Evolutionary conservation across 495 filamentous ascomycete species (phyloP), one percentile per base, ranked within the genome.

Genomic region (Cercophora newfieldiana): DNA sequence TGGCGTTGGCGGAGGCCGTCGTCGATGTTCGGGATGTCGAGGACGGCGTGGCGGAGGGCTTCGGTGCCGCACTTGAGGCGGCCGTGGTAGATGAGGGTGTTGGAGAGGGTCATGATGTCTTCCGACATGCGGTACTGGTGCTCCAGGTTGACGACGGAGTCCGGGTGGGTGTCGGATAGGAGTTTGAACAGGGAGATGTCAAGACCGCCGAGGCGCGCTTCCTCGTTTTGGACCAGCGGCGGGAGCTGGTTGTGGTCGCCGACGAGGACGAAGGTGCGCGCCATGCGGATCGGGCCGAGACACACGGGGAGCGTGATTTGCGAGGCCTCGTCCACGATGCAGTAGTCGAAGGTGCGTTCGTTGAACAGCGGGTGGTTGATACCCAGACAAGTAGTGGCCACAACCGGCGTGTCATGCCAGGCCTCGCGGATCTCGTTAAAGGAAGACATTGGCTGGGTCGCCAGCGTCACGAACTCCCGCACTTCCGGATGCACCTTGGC

Each of bases 101-200:
- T 98, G 61, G 91, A 93, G 25, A 99, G 85, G 14, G 87, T 84
- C 95, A 98, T 98, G 60, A 99, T 90, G 30, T 98, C 94, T 55
- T 93, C 89, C 71, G 91, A 96, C 95, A 99, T 99, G 69, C 95
- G 92, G 71, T 99, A 99, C 74, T 99, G 95, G 69, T 96, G 92
- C 70, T 94, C 93, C 1, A 99, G 87, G 66, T 90, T 94, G 68
- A 94, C 90, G 12, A 98, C 93, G 1, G 93, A 92, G 24, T 85
- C 74, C 0, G 95, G 95, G 67, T 97, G 93, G 0, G 83, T 83
- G 69, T 98, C 94, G 18, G 91, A 97, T 24, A 99, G 86, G 10
- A 93, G 81, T 70, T 95, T 96, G 82, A 99, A 99, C 7, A 98
- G 84, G 74, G 92, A 96, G 58, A 97, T 82, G 76, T 99, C 95